Evolutionary conservation across 768 basidiomycete genomes (phyloP).

Genomic region (Trametes cinnabarina): DNA sequence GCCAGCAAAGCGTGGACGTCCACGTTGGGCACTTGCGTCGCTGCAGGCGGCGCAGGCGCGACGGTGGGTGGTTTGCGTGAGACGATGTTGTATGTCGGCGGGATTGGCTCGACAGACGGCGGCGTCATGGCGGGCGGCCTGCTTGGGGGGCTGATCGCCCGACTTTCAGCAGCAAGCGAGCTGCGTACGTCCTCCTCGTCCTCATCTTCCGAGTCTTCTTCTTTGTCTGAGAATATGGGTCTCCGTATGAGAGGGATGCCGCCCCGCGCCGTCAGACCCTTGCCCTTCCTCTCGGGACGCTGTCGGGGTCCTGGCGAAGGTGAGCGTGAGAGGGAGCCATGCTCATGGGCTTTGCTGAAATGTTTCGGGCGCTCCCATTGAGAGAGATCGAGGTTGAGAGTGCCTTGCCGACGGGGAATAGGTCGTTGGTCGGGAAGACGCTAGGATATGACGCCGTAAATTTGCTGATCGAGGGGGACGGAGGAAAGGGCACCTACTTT

Average conservation of each 20-base stretch:
- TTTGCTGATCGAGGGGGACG: too few relatives aligned
- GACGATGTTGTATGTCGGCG: not conserved
- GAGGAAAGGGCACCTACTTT: not conserved
- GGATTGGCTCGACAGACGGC: not conserved
- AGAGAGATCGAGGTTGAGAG: not conserved
- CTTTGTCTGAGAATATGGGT: not conserved
- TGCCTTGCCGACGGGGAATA: conserved; percentile 6
- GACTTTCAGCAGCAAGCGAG: not conserved
- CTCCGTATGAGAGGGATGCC: not conserved
- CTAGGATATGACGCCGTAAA: not conserved
- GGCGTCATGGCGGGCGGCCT: not conserved
- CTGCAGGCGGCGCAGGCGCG: not conserved
- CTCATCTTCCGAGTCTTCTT: not conserved
- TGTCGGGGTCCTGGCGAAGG: not conserved
- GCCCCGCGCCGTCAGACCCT: not conserved
- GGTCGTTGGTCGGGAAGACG: conserved; percentile 14
- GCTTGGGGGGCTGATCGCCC: not conserved
- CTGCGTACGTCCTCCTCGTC: not conserved
- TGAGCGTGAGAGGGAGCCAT: not conserved
- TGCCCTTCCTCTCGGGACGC: not conserved
- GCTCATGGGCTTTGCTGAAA: not conserved
- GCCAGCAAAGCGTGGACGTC: conserved; percentile 4
- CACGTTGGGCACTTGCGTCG: not conserved
- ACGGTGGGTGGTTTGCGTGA: not conserved
- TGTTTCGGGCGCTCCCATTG: conserved; percentile 2